Base-by-base conservation (phyloP, 352 stramenopile species). In the Phytophthora agathidicida region DNA sequence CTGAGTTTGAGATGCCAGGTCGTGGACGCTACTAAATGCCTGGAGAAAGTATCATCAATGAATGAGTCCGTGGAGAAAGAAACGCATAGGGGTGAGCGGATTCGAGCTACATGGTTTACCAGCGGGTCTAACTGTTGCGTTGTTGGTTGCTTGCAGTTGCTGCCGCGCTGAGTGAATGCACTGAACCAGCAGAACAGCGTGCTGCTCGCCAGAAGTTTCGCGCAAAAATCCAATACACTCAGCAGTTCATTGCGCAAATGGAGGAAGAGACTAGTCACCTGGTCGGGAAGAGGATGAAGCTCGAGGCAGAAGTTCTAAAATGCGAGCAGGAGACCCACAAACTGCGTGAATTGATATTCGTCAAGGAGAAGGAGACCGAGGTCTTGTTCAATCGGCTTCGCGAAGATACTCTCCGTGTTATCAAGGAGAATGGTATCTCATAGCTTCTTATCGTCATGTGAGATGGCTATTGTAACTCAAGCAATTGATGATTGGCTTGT, bases 201-300 rank as follows among this genome's bases (percentile, higher is more conserved):
- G 20, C 60, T 14, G 59, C 71, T 24, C 55, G 75, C 13, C 68
- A 80, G 27, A 83, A 86, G 35, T 49, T 86, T 14, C 59, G 60
- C 49, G 66, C 60, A 9, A 87, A 88, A 44, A 68, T 70, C 46
- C 54, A 52, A 54, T 70, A 77, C 37, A 73, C 84, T 9, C 20
- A 73, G 16, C 55, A 83, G n/a, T 70, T 78, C n/a, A 66, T 68
- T 26, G 27, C 20, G n/a, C 60, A 87, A 33, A 53, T 83, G 28
- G 33, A 69, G 17, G 20, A 61, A n/a, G 68, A 88, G 51, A 61
- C 45, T 7, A 59, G 36, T 1, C 44, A 62, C 17, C 49, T 80
- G n/a, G 37, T 42, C 16, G 56, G 71, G 16, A 68, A 72, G 39
- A 41, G 53, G 9, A 28, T 22, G 2, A 52, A 71, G 31, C 52